These are phyloP conservation scores for Heritiera fomes DNA, from an alignment of 345 rosid genomes.

Conservation along the genomic window DNA sequence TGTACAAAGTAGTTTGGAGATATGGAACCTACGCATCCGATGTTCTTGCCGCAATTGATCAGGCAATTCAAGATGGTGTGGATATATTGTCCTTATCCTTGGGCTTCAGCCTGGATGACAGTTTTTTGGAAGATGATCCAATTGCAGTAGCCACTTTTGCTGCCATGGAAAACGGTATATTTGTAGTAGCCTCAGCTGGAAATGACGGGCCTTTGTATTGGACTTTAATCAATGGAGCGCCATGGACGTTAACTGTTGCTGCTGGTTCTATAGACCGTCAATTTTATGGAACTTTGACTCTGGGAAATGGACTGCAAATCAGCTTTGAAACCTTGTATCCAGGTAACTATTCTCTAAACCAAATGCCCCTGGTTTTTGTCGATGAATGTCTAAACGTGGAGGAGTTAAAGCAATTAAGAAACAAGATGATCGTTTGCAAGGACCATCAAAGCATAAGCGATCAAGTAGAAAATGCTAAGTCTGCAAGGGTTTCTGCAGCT, in stretches of 20 bases:
- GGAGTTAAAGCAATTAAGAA: background rate
- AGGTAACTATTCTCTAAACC: constrained; percentile 27
- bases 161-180: constrained; percentile 49
- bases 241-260: constrained; percentile 49
- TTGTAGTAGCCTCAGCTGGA: constrained; percentile 52
- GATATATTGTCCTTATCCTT: constrained; percentile 62
- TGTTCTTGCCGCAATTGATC: constrained; percentile 69
- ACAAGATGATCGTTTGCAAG: constrained; percentile 40
- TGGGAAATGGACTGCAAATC: constrained; percentile 39
- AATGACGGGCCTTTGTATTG: constrained; percentile 53
- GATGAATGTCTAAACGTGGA: constrained; percentile 9
- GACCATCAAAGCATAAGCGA: constrained; percentile 21
- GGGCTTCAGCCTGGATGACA: constrained; percentile 36
- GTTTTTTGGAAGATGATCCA: constrained; percentile 32
- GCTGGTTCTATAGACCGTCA: constrained; percentile 38
- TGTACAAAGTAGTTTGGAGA: constrained; percentile 39
- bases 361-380: constrained; percentile 32
- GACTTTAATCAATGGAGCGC: constrained; percentile 46
- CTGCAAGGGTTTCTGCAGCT: constrained; percentile 18
- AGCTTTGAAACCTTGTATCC: constrained; percentile 41
- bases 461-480: constrained; percentile 24
- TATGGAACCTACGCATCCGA: constrained; percentile 38
- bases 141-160: constrained; percentile 66
- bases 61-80: constrained; percentile 67
- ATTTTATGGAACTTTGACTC: constrained; percentile 34